Evolutionary conservation across 2,329 filamentous ascomycete genomes (phyloP).

Genomic region (Blumeria graminis): DNA sequence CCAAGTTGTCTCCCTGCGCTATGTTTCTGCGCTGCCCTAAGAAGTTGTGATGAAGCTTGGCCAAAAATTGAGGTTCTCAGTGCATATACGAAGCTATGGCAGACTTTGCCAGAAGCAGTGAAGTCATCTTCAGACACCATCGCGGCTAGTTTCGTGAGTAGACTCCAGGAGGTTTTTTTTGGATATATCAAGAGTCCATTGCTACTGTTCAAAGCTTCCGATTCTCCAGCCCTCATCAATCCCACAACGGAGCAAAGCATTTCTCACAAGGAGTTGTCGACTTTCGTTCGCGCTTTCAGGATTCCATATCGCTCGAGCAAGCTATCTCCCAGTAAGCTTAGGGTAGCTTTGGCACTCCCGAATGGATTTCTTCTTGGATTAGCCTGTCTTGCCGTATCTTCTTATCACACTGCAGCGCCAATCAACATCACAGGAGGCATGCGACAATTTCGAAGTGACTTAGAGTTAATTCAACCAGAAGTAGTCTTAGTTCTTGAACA

Average conservation of each 20-base stretch:
- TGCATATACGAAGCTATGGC: background rate
- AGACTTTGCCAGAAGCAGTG: background rate
- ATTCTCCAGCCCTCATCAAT: slow-evolving; percentile 1
- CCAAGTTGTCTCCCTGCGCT: background rate
- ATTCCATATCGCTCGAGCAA: slow-evolving; percentile 9
- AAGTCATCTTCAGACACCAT: background rate
- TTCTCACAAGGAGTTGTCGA: slow-evolving; percentile 13
- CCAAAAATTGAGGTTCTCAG: background rate
- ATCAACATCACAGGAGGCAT: slow-evolving; percentile 24
- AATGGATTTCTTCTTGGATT: slow-evolving; percentile 29
- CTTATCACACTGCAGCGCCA: slow-evolving; percentile 26
- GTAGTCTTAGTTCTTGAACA: slow-evolving; percentile 22
- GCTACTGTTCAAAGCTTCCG: background rate
- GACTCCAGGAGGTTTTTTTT: background rate
- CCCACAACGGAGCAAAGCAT: slow-evolving; percentile 1
- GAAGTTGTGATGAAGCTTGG: background rate
- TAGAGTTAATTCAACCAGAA: slow-evolving; percentile 22
- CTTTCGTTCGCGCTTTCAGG: slow-evolving; percentile 16
- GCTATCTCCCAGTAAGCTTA: slow-evolving; percentile 2
- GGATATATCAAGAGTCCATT: background rate
- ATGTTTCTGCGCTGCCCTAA: background rate
- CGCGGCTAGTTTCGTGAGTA: background rate
- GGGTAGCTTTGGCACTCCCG: slow-evolving; percentile 22
- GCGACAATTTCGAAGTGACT: slow-evolving; percentile 26
- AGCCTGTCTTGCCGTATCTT: slow-evolving; percentile 23